Conservation (phyloP, 805 yeast species). For the Saccharomycopsis vini region DNA sequence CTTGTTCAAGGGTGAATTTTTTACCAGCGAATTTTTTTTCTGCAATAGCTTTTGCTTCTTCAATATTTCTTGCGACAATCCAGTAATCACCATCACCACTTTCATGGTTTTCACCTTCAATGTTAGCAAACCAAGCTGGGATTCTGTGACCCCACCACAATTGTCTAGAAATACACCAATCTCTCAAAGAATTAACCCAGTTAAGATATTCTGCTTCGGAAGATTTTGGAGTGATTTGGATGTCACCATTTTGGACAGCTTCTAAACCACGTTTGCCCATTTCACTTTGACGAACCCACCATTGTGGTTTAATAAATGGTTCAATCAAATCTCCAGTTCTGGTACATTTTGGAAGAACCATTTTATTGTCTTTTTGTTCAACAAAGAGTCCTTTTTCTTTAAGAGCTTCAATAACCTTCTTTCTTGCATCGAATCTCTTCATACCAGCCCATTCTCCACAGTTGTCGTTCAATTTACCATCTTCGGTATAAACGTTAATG, state of each 20-base stretch:
- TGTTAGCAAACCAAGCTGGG: conserved; percentile 82
- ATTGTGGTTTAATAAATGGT: conserved; percentile 95
- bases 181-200: conserved; percentile 94
- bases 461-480: conserved; percentile 81
- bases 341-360: conserved; percentile 89
- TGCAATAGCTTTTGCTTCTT: conserved; percentile 84
- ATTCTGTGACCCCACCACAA: conserved; percentile 96
- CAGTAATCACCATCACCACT: conserved; percentile 66
- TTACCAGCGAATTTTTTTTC: conserved; percentile 57
- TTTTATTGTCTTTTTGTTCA: conserved; percentile 88
- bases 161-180: conserved; percentile 97
- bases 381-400: conserved; percentile 65
- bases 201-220: conserved; percentile 90
- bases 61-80: conserved; percentile 80
- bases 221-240: conserved; percentile 76
- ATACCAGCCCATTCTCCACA: conserved; percentile 91
- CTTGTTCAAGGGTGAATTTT: conserved; percentile 77
- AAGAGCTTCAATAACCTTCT: conserved; percentile 69
- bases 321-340: conserved; percentile 97
- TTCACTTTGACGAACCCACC: conserved; percentile 93
- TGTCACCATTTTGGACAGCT: conserved; percentile 75
- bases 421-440: conserved; percentile 92
- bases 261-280: conserved; percentile 83
- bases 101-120: conserved; percentile 55
- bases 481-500: conserved; percentile 84